Evolutionary conservation across 176 grass and related monocot species (phyloP).

Genomic region (Bothriochloa decipiens): DNA sequence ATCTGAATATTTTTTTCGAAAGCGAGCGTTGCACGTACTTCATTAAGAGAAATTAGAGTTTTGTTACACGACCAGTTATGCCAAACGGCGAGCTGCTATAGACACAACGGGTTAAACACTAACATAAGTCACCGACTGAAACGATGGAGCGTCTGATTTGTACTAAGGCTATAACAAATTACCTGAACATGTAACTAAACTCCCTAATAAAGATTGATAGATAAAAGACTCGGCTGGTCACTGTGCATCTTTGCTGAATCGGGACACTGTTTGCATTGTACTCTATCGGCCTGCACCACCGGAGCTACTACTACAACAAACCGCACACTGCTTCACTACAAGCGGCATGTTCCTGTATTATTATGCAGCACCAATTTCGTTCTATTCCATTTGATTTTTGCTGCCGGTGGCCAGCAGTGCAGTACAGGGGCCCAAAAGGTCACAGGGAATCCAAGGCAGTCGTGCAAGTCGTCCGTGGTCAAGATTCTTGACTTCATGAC

Average conservation of each 20-base stretch:
- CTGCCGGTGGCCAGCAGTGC: neutral
- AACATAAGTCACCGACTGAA: too few species aligned
- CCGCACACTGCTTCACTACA: neutral
- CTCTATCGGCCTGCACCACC: too few species aligned
- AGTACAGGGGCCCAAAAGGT: neutral
- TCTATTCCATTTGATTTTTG: neutral
- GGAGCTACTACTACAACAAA: too few species aligned
- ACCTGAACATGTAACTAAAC: neutral
- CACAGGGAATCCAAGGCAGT: neutral
- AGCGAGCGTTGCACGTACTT: too few species aligned
- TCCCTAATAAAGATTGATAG: neutral
- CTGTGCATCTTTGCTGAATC: neutral
- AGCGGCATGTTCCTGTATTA: neutral
- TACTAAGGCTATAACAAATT: too few species aligned
- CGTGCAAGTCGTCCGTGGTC: neutral
- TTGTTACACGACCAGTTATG: too few species aligned
- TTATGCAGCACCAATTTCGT: neutral
- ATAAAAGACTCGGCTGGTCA: neutral
- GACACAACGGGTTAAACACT: too few species aligned
- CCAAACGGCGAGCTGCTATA: too few species aligned
- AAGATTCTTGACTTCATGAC: neutral
- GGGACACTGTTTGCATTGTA: neutral
- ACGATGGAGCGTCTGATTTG: too few species aligned
- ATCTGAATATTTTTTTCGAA: too few species aligned
- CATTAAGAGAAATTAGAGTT: too few species aligned